Conservation (phyloP, 306 rosid genomes). For the Nissolia schottii region DNA sequence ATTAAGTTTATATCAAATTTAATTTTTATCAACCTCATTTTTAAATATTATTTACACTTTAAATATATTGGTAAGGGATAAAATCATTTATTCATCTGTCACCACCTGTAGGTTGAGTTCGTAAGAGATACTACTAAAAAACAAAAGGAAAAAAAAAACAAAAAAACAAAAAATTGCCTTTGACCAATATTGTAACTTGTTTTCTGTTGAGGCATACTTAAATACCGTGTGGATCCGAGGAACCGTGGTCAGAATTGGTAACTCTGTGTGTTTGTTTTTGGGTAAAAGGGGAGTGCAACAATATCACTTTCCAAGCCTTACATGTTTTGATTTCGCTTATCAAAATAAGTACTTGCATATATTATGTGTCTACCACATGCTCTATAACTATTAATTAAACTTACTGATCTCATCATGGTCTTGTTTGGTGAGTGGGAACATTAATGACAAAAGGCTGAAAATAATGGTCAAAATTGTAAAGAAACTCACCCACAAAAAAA, state of each 20-base stretch:
- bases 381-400: not conserved
- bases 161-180: not conserved
- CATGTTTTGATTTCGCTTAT: not conserved
- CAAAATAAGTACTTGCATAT: not conserved
- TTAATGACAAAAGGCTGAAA: not conserved
- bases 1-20: no score
- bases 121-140: no score
- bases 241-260: not conserved
- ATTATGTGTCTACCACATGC: not conserved
- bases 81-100: no score
- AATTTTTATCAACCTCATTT: no score
- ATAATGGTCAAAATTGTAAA: not conserved
- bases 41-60: no score
- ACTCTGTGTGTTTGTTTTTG: not conserved
- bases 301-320: not conserved
- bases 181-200: constrained; percentile 9
- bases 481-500: not conserved
- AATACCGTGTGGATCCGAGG: constrained; percentile 1
- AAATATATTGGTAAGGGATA: no score
- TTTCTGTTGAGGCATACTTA: not conserved
- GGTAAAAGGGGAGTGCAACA: not conserved
- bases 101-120: no score
- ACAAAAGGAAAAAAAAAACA: not conserved
- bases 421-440: constrained; percentile 10
- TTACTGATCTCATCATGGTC: not conserved